Evolutionary conservation across 2,329 filamentous ascomycete genomes (phyloP).

Genomic region (Chaetomium strumarium): DNA sequence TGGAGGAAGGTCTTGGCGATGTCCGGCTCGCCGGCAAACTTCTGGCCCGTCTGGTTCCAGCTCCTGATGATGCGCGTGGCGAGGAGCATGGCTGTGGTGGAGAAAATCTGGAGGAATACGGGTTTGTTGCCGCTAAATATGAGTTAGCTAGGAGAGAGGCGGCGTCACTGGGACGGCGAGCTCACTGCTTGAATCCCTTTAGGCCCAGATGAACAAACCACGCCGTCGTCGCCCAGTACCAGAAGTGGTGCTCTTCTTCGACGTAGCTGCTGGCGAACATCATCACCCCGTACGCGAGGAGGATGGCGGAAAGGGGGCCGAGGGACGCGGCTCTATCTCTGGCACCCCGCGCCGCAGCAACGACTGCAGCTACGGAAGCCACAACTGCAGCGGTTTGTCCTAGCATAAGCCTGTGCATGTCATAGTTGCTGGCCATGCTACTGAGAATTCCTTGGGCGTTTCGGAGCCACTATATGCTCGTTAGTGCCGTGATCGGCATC

Average conservation of each 20-base stretch:
- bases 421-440: conserved; percentile 87
- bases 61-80: conserved; percentile 62
- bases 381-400: conserved; percentile 37
- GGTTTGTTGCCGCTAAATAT: conserved; percentile 21
- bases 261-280: conserved; percentile 99
- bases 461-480: conserved; percentile 53
- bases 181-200: conserved; percentile 40
- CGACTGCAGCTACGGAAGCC: conserved; percentile 38
- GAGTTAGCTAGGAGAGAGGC: conserved; percentile 2
- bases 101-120: conserved; percentile 27
- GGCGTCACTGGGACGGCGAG: background rate
- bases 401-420: conserved; percentile 56
- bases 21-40: conserved; percentile 85
- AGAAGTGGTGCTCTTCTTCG: conserved; percentile 97
- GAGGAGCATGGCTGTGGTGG: conserved; percentile 45
- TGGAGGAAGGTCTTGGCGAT: conserved; percentile 68
- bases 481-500: conserved; percentile 6
- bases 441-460: conserved; percentile 76
- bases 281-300: conserved; percentile 67
- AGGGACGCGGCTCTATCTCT: conserved; percentile 27
- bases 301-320: conserved; percentile 44
- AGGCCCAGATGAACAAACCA: conserved; percentile 57
- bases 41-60: conserved; percentile 98
- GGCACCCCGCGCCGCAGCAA: conserved; percentile 28
- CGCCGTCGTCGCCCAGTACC: conserved; percentile 81